Conservation (phyloP, 2,329 filamentous ascomycete genomes). For the Pseudogymnoascus sp. region DNA sequence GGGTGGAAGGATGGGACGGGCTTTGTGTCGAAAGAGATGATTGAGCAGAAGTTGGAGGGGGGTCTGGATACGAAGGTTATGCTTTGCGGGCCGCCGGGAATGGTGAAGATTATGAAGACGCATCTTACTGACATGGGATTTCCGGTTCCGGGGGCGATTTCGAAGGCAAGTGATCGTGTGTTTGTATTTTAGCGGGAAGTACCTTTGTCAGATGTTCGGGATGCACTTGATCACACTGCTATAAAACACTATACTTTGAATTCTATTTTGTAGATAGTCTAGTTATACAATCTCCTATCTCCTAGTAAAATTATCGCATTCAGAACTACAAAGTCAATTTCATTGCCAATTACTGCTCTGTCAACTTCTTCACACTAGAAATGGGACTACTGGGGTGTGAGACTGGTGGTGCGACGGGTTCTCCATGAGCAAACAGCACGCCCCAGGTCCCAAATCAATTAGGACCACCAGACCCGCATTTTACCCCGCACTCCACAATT, state of each 20-base stretch:
- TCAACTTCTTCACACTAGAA: background rate
- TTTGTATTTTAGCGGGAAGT: background rate
- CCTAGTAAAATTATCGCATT: background rate
- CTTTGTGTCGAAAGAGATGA: background rate
- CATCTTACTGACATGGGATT: background rate
- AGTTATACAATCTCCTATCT: background rate
- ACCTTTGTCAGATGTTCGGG: background rate
- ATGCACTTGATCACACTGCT: background rate
- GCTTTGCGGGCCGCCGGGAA: background rate
- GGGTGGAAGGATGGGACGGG: background rate
- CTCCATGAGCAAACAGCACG: too few species aligned
- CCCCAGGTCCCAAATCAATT: background rate
- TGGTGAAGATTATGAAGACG: background rate
- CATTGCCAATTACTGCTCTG: background rate
- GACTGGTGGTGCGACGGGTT: background rate
- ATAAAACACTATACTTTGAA: background rate
- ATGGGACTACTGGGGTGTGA: background rate
- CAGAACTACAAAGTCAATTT: background rate
- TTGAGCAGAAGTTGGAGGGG: background rate
- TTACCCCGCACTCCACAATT: background rate
- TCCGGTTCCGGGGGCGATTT: background rate
- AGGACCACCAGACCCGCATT: background rate
- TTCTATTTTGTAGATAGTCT: background rate
- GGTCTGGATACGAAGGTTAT: background rate
- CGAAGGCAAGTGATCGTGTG: background rate